Evolutionary conservation across 805 yeast genomes (phyloP), one percentile per base, ranked within the genome.

Genomic region (Candida golubevii): DNA sequence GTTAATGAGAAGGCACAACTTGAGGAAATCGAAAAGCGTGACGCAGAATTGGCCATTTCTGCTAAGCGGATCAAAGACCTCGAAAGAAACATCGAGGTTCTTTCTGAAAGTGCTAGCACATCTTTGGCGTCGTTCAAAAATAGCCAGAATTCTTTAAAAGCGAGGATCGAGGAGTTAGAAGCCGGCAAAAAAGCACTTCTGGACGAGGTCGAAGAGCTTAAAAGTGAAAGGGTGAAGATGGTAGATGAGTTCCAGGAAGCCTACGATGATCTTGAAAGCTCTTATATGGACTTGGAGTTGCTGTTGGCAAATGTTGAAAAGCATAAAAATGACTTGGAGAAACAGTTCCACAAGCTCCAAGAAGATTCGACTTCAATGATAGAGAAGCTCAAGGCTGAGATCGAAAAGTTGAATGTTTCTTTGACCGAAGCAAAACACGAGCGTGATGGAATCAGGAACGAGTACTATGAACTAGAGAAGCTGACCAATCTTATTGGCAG

Each of bases 211-310:
- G 55, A 55, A 12, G 58, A 61, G 11, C 39, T 60, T n/a, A 51
- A 51, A 57, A 60, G 38, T 51, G 51, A 26, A 26, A 49, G 39
- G 48, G 13, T 50, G 56, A 43, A 63, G 54, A 47, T 53, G 46
- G 12, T 39, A 59, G 42, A 60, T 54, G 49, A 38, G 36, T 26
- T 64, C 59, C 37, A 62, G 54, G 39, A 49, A 9, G 42, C 54
- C 14, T 46, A 47, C 37, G 48, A 52, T 23, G 49, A 46, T 9
- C 33, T 49, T 18, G 61, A 58, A 26, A 53, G 47, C 26, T 31
- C 44, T 7, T 43, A 44, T 36, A 44, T 50, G 46, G 54, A 50
- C 28, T 38, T 50, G 26, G 54, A 50, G 32, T 38, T 50, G 8
- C 44, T 35, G 50, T 44, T 38, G 33, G 38, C 42, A 8, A 50